Evolutionary conservation across 2,329 filamentous ascomycete genomes (phyloP), one percentile per base, ranked within the genome.

Genomic region (Leptographium lundbergii): DNA sequence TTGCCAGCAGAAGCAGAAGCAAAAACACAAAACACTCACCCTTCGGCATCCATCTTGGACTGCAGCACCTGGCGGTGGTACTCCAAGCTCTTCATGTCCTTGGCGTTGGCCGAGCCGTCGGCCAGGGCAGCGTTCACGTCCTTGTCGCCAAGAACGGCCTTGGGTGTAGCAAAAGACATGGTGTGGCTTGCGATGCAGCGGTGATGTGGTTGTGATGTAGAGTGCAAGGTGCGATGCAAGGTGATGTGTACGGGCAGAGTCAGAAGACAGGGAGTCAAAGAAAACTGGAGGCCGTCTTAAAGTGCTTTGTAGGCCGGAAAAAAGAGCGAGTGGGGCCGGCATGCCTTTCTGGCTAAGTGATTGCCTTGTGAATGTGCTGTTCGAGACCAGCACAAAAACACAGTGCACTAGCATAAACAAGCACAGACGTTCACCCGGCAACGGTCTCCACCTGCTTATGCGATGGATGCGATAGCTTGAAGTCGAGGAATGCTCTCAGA

Each of bases 21-120:
- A n/a, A n/a, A n/a, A n/a, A n/a, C n/a, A n/a, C n/a, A n/a, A n/a
- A n/a, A 2, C 24, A 74, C 82, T 65, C 77, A 89, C 87, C 81
- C 75, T 64, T 81, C 79, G 67, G 83, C 75, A 59, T 85, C 79
- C 71, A 89, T 82, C 77, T 87, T 88, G 70, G 80, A 82, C 69
- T 89, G 81, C 61, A 91, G 76, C 59, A 88, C 78, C 74, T 89
- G 85, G 63, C 87, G 86, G 69, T 91, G 87, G 69, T 88, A 88
- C 68, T 90, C 87, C 78, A 91, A 82, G 74, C 77, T 84, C 78
- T 84, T 84, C 58, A 82, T 73, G 61, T 80, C 74, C 61, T 66
- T 59, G 72, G 86, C 86, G 67, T 79, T 74, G 65, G 75, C 73
- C 61, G 60, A 65, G 63, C 65, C 60, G 61, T 71, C 69, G 32